Evolutionary conservation across 768 basidiomycete species (phyloP).

Genomic region (Hemileccinum rubropunctum): DNA sequence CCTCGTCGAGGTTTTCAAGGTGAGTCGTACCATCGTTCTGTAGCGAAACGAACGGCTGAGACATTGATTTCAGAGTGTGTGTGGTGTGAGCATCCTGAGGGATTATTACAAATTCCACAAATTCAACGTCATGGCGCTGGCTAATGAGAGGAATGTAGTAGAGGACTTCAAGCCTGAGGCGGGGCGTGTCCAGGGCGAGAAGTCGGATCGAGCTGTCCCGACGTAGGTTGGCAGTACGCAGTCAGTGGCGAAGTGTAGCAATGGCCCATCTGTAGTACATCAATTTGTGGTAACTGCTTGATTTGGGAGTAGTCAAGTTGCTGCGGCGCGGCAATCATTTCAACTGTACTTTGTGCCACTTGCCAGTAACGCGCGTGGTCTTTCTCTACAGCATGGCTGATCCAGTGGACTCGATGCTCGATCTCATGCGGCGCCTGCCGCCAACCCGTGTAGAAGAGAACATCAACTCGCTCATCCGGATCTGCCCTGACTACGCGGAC

Average conservation of each 20-base stretch:
- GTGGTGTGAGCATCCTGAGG: constrained; percentile 70
- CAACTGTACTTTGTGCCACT: neutral
- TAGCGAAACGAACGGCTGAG: neutral
- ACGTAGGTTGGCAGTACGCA: neutral
- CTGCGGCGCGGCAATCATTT: too few species aligned
- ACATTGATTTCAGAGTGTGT: constrained; percentile 53
- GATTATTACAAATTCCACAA: constrained; percentile 71
- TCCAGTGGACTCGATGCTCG: constrained; percentile 88
- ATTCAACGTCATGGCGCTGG: constrained; percentile 78
- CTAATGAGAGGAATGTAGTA: constrained; percentile 44
- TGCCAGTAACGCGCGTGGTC: constrained; percentile 3
- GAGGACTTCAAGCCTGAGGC: constrained; percentile 32
- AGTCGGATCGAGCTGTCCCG: neutral
- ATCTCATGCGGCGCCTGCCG: constrained; percentile 94
- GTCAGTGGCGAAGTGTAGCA: too few species aligned
- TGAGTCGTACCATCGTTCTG: constrained; percentile 26
- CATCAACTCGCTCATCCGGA: constrained; percentile 71
- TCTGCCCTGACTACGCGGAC: constrained; percentile 92
- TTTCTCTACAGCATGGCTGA: constrained; percentile 53
- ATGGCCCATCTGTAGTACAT: too few species aligned
- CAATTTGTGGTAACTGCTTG: too few species aligned
- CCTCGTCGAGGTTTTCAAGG: constrained; percentile 84
- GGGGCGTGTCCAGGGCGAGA: constrained; percentile 32
- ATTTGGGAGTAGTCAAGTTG: neutral
- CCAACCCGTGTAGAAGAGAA: constrained; percentile 88